These are phyloP conservation scores for Triticum monococcum DNA, from an alignment of 176 grass and related monocot genomes.

Conservation along the genomic window DNA sequence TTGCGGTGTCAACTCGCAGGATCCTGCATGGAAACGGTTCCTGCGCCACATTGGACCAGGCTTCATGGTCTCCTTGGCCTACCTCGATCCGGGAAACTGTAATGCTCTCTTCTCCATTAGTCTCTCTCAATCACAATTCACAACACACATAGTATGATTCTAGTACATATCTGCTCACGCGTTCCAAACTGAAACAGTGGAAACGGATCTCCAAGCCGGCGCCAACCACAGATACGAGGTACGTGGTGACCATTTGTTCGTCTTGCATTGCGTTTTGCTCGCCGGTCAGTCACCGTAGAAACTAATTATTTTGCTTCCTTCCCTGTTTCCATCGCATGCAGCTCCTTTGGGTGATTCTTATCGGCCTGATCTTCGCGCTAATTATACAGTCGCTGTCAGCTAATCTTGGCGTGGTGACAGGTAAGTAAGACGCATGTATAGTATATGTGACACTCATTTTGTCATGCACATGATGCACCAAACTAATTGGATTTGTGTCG, in stretches of 20 bases:
- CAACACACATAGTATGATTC: not conserved
- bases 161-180: not conserved
- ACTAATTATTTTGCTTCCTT: not conserved
- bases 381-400: conserved; percentile 84
- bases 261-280: not conserved
- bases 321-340: conserved; percentile 1
- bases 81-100: conserved; percentile 90
- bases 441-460: not conserved
- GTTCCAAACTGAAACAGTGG: conserved; percentile 46
- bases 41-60: conserved; percentile 72
- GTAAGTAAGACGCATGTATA: conserved; percentile 17
- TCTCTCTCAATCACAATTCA: not conserved
- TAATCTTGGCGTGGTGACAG: conserved; percentile 86
- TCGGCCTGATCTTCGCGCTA: conserved; percentile 72
- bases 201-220: conserved; percentile 85
- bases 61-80: conserved; percentile 80
- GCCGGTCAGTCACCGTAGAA: not conserved
- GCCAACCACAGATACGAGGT: conserved; percentile 86
- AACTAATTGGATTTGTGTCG: not conserved
- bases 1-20: conserved; percentile 20
- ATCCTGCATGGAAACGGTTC: conserved; percentile 63
- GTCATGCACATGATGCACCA: not conserved
- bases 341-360: conserved; percentile 86
- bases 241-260: not conserved
- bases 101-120: conserved; percentile 11